Percentiles rank a stretch among this genome's conserved stretches.
Evolutionary conservation across 352 stramenopile species (phyloP).

Genomic region (Saprolegnia parasitica): DNA sequence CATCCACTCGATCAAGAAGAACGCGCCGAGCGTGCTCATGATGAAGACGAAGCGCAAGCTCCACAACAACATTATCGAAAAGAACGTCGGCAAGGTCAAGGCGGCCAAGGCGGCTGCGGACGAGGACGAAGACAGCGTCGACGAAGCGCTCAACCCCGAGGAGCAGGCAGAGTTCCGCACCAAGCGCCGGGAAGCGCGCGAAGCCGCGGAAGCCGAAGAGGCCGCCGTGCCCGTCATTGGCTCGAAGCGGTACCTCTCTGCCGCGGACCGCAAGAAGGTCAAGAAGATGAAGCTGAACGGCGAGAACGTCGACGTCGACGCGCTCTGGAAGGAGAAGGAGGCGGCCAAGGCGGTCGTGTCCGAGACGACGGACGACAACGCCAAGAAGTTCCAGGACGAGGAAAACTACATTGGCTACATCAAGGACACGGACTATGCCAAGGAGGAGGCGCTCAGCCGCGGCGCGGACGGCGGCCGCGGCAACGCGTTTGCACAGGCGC

Average conservation of each 20-base stretch:
- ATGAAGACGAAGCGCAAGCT: constrained; percentile 85
- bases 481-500: constrained; percentile 72
- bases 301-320: constrained; percentile 18
- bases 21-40: constrained; percentile 65
- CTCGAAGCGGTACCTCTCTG: constrained; percentile 23
- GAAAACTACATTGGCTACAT: constrained; percentile 86
- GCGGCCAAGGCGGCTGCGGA: neutral
- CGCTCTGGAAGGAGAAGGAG: constrained; percentile 27
- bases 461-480: constrained; percentile 68
- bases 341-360: neutral
- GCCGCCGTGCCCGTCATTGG: constrained; percentile 5
- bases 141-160: constrained; percentile 7
- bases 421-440: constrained; percentile 71
- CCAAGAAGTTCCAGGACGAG: constrained; percentile 60
- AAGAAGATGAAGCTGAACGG: constrained; percentile 27
- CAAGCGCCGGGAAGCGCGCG: constrained; percentile 9
- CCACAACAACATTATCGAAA: constrained; percentile 82
- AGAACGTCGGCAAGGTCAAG: constrained; percentile 56
- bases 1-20: constrained; percentile 72
- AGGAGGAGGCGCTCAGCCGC: constrained; percentile 67
- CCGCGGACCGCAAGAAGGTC: constrained; percentile 20
- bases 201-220: neutral
- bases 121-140: constrained; percentile 25
- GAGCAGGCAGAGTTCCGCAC: constrained; percentile 27
- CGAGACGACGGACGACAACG: constrained; percentile 32